Evolutionary conservation across 176 grass and related monocot genomes (phyloP).

Genomic region (Thalia dealbata): DNA sequence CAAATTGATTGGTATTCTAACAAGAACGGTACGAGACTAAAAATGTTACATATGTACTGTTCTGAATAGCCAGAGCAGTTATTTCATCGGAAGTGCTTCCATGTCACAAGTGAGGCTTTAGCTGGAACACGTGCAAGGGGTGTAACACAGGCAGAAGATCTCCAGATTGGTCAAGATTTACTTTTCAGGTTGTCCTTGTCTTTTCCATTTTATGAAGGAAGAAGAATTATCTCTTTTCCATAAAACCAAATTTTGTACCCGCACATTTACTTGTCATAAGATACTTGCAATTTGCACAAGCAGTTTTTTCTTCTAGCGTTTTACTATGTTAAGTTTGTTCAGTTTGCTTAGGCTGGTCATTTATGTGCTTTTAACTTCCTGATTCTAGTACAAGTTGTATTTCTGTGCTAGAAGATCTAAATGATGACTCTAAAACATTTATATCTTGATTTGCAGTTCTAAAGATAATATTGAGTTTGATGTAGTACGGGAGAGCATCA

Average conservation of each 20-base stretch:
- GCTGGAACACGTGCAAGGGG: conserved; percentile 83
- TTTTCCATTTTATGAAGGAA: conserved; percentile 10
- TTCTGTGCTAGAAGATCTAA: background rate
- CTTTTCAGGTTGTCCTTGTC: conserved; percentile 56
- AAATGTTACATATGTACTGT: conserved; percentile 38
- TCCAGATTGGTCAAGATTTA: conserved; percentile 79
- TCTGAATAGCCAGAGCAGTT: conserved; percentile 99
- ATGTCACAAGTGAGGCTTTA: conserved; percentile 94
- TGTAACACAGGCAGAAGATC: conserved; percentile 53
- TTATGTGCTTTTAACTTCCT: too few species aligned
- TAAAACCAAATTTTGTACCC: background rate
- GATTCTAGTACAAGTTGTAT: too few species aligned
- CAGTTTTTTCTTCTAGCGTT: background rate
- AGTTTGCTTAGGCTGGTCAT: too few species aligned
- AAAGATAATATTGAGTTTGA: conserved; percentile 93
- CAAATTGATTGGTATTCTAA: background rate
- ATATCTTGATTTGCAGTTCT: conserved; percentile 40
- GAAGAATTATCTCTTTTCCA: background rate
- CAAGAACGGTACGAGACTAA: conserved; percentile 32
- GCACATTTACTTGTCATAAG: background rate
- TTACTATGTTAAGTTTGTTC: background rate
- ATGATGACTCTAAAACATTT: background rate
- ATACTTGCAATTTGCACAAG: background rate
- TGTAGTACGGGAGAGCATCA: conserved; percentile 83
- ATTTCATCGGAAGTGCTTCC: conserved; percentile 90